phyloP scores from a whole-genome alignment of 345 rosid genomes.

The Ricinus communis region DNA sequence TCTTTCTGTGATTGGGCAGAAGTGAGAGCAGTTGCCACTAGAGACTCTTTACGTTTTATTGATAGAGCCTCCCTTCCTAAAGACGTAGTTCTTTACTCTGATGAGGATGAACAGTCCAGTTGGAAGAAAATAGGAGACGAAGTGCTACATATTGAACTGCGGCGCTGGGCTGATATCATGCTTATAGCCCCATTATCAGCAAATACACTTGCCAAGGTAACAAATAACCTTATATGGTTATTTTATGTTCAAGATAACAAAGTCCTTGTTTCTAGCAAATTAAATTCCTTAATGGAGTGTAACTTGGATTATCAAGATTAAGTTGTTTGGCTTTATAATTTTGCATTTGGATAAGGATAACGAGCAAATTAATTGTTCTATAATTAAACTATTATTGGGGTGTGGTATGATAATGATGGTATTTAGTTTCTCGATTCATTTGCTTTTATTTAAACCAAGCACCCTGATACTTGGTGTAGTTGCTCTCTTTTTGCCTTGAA shows the following conservation, averaged over 20 bases:
- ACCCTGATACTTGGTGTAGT: background rate
- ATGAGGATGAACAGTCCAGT: slow-evolving; percentile 83
- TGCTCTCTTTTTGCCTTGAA: too few species aligned
- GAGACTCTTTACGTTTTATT: slow-evolving; percentile 75
- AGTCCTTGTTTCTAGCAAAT: too few species aligned
- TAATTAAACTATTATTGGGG: too few species aligned
- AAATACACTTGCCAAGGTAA: slow-evolving; percentile 90
- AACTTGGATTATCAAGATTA: too few species aligned
- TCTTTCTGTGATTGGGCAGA: slow-evolving; percentile 90
- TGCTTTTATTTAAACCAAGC: background rate
- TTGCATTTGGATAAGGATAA: too few species aligned
- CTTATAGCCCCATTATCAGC: slow-evolving; percentile 92
- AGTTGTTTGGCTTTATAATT: too few species aligned
- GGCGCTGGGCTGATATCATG: slow-evolving; percentile 93
- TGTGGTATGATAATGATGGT: background rate
- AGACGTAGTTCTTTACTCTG: slow-evolving; percentile 74
- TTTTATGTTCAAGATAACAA: background rate
- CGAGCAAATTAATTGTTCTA: too few species aligned
- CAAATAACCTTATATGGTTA: too few species aligned
- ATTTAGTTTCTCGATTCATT: background rate
- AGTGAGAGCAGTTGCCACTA: slow-evolving; percentile 77
- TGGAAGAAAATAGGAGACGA: slow-evolving; percentile 86
- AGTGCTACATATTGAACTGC: slow-evolving; percentile 88
- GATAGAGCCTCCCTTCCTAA: slow-evolving; percentile 66
- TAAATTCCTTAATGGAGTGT: too few species aligned